phyloP scores from a whole-genome alignment of 352 stramenopile species.

The Pythium phragmiticola region DNA sequence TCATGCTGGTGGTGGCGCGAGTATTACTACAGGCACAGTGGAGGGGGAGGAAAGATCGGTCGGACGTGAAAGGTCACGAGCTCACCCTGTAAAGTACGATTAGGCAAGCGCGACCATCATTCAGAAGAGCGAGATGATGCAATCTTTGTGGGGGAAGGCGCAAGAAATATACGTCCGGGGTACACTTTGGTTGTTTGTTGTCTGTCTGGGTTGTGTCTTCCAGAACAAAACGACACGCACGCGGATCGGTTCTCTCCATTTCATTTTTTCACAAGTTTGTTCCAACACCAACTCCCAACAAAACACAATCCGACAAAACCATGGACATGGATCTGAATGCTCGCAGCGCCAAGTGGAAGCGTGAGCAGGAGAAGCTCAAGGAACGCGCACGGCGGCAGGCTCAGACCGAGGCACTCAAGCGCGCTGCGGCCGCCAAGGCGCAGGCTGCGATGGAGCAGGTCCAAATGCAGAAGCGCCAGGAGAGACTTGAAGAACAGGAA shows the following conservation, averaged over 20 bases:
- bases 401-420: conserved; percentile 55
- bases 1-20: neutral
- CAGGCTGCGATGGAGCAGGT: conserved; percentile 40
- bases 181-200: neutral
- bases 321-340: conserved; percentile 78
- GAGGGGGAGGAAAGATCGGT: neutral
- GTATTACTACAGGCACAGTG: neutral
- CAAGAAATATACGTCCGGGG: neutral
- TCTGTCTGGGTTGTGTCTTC: conserved; percentile 11
- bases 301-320: neutral
- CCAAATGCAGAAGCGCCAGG: conserved; percentile 44
- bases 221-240: conserved; percentile 7
- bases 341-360: conserved; percentile 68
- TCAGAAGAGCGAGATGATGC: neutral
- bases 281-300: neutral
- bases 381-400: conserved; percentile 55
- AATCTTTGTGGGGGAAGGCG: neutral
- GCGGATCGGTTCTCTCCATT: neutral
- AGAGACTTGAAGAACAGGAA: conserved; percentile 43
- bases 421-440: conserved; percentile 39
- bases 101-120: conserved; percentile 9
- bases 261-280: neutral
- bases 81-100: conserved; percentile 5
- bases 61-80: conserved; percentile 23
- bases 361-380: conserved; percentile 58